phyloP scores from a whole-genome alignment of 257 asterid genomes.

The Solanum gandarillasii region DNA sequence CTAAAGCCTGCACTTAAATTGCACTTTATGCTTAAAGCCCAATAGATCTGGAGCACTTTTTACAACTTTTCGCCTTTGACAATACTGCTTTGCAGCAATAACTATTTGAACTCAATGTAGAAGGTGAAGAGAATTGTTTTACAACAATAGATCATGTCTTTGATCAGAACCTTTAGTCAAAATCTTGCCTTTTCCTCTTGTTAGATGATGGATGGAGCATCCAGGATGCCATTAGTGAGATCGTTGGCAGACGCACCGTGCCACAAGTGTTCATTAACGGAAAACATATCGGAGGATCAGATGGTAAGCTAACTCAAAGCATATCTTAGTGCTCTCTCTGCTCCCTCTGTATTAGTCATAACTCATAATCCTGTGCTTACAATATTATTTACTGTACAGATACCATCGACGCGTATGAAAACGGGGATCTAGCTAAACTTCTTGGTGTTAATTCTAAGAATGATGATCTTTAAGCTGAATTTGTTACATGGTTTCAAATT shows the following conservation, averaged over 20 bases:
- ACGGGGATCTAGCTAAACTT: conserved; percentile 56
- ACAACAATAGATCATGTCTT: not conserved
- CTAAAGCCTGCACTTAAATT: not conserved
- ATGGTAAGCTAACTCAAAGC: conserved; percentile 41
- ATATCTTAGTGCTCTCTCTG: not conserved
- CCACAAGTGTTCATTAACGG: conserved; percentile 91
- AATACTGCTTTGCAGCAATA: not conserved
- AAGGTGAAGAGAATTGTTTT: not conserved
- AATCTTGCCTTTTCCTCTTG: not conserved
- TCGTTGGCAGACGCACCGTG: conserved; percentile 70
- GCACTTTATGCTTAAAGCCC: not conserved
- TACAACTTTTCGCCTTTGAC: not conserved
- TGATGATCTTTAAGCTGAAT: conserved; percentile 58
- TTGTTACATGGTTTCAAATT: conserved; percentile 6
- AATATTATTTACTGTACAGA: conserved; percentile 26
- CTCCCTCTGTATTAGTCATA: not conserved
- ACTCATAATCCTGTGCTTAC: not conserved
- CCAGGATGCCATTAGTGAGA: conserved; percentile 67
- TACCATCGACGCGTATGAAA: conserved; percentile 70
- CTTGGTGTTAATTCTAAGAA: conserved; percentile 29
- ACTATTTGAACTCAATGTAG: not conserved
- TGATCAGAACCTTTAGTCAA: not conserved
- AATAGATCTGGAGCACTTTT: not conserved
- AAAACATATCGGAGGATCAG: conserved; percentile 92
- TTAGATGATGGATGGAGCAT: conserved; percentile 66